Evolutionary conservation across 2,329 filamentous ascomycete genomes (phyloP).

Genomic region (Pezizomycotina sp.): DNA sequence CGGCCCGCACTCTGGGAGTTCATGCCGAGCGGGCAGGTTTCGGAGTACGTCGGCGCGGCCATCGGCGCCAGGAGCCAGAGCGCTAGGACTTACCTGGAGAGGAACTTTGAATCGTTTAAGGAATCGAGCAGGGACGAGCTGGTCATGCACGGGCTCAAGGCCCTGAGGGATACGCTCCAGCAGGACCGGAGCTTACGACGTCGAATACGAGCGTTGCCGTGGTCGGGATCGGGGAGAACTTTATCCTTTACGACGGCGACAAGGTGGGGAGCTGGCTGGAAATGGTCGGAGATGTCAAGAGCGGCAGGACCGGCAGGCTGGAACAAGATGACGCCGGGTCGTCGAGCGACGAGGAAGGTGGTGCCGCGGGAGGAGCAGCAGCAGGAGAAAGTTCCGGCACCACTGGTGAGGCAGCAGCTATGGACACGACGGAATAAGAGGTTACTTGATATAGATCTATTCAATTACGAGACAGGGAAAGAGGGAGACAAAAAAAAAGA

Average conservation of each 20-base stretch:
- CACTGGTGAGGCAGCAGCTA: slow-evolving; percentile 13
- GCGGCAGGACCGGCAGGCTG: slow-evolving; percentile 31
- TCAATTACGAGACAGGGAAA: background rate
- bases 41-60: slow-evolving; percentile 92
- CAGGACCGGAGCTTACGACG: slow-evolving; percentile 93
- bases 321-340: slow-evolving; percentile 30
- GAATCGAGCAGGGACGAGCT: slow-evolving; percentile 65
- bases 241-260: slow-evolving; percentile 72
- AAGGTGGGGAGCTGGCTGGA: slow-evolving; percentile 78
- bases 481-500: background rate
- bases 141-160: slow-evolving; percentile 74
- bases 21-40: slow-evolving; percentile 86
- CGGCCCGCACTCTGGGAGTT: slow-evolving; percentile 97
- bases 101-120: slow-evolving; percentile 71
- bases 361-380: slow-evolving; percentile 26
- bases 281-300: slow-evolving; percentile 34
- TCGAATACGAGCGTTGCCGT: slow-evolving; percentile 91
- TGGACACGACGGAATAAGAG: slow-evolving; percentile 25
- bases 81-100: slow-evolving; percentile 91
- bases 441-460: slow-evolving; percentile 2
- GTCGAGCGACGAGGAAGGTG: slow-evolving; percentile 35
- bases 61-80: slow-evolving; percentile 95
- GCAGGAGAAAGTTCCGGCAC: background rate
- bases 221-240: slow-evolving; percentile 40
- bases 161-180: slow-evolving; percentile 84